Conservation (phyloP, 495 filamentous ascomycete genomes). For the Eremomyces bilateralis region DNA sequence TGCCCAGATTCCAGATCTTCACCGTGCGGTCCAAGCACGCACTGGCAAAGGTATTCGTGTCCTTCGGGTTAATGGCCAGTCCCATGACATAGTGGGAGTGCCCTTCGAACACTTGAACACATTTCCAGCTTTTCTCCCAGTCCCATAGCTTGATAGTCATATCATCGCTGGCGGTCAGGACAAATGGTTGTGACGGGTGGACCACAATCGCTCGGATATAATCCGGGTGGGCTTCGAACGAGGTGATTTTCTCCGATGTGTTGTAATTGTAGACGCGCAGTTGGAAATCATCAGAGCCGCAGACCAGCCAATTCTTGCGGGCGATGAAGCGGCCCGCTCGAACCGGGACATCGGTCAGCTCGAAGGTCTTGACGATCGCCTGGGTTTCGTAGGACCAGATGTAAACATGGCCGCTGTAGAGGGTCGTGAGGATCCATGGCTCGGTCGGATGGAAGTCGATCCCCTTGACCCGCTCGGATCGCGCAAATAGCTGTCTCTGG, state of each 20-base stretch:
- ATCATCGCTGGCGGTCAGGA: constrained; percentile 93
- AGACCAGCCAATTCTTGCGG: constrained; percentile 98
- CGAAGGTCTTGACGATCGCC: constrained; percentile 95
- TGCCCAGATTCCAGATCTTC: constrained; percentile 89
- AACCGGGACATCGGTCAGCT: constrained; percentile 96
- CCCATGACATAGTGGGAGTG: constrained; percentile 98
- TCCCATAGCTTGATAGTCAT: constrained; percentile 99
- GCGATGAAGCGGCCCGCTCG: constrained; percentile 92
- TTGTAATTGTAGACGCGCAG: constrained; percentile 78
- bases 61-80: constrained; percentile 98
- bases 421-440: constrained; percentile 60
- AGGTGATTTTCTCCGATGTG: constrained; percentile 95
- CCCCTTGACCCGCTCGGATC: constrained; percentile 16
- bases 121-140: constrained; percentile 97
- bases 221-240: constrained; percentile 95
- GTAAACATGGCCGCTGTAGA: constrained; percentile 96
- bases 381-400: constrained; percentile 99
- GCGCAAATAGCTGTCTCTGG: constrained; percentile 15
- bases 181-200: constrained; percentile 91
- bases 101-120: constrained; percentile 94
- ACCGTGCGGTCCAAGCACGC: constrained; percentile 61
- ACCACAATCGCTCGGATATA: constrained; percentile 96
- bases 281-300: constrained; percentile 96
- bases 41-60: constrained; percentile 94
- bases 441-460: constrained; percentile 17